These are phyloP conservation scores for Scutellaria galericulata DNA, from an alignment of 257 asterid species.

Conservation along the genomic window DNA sequence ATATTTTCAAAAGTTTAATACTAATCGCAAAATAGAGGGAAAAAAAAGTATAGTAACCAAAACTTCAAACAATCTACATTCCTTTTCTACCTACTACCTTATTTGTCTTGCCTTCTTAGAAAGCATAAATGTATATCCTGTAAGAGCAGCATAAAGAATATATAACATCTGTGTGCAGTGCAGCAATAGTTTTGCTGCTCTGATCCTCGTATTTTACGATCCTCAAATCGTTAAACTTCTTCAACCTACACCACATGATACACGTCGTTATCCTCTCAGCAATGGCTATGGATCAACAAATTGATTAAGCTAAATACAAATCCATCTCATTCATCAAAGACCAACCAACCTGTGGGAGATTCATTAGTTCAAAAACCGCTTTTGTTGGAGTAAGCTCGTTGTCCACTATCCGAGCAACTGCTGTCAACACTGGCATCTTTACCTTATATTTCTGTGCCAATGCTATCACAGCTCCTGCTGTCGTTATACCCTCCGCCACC, in stretches of 20 bases:
- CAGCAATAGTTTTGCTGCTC: background rate
- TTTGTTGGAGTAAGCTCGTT: slow-evolving; percentile 82
- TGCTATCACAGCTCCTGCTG: slow-evolving; percentile 95
- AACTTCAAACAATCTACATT: background rate
- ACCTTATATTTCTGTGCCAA: slow-evolving; percentile 88
- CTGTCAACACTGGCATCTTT: slow-evolving; percentile 90
- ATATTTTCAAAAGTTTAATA: no score
- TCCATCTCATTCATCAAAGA: background rate
- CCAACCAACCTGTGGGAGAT: slow-evolving; percentile 85
- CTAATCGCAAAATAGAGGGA: no score
- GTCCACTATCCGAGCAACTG: slow-evolving; percentile 88
- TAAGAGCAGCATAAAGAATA: background rate
- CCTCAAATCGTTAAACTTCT: slow-evolving; percentile 24
- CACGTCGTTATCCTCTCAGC: no score
- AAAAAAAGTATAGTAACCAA: background rate
- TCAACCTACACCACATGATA: slow-evolving; percentile 22
- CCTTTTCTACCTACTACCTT: background rate
- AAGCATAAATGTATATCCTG: background rate
- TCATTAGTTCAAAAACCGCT: slow-evolving; percentile 90
- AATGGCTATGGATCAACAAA: background rate
- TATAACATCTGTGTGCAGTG: background rate
- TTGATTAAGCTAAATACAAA: background rate
- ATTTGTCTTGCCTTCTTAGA: background rate
- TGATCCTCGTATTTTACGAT: background rate
- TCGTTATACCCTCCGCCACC: slow-evolving; percentile 95